These are phyloP conservation scores for Prosopis cineraria DNA, from an alignment of 306 rosid genomes.

Conservation along the genomic window DNA sequence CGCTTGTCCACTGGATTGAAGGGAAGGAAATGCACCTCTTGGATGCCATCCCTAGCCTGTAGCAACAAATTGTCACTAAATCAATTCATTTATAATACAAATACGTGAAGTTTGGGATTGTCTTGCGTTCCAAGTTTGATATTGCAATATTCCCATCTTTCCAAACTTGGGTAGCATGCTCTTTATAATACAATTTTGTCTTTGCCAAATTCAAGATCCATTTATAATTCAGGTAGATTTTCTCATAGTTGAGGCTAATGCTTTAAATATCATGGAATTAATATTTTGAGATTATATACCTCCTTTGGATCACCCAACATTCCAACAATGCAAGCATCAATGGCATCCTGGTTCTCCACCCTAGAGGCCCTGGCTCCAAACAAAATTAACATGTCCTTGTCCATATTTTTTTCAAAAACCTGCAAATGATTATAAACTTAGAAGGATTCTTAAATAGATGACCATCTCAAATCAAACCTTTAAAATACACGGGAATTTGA, in stretches of 20 bases:
- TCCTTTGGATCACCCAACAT: slow-evolving; percentile 82
- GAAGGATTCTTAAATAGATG: neutral
- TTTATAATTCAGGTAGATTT: too few relatives aligned
- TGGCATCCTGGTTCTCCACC: slow-evolving; percentile 88
- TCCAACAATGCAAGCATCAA: slow-evolving; percentile 84
- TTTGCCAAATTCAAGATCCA: too few relatives aligned
- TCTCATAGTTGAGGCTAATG: neutral
- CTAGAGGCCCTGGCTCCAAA: slow-evolving; percentile 83
- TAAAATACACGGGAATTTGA: neutral
- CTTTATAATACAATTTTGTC: too few relatives aligned
- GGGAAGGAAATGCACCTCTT: slow-evolving; percentile 76
- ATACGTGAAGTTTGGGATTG: neutral
- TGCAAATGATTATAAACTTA: slow-evolving; percentile 26
- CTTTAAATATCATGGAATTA: neutral
- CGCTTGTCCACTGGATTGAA: slow-evolving; percentile 88
- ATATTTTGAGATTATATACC: slow-evolving; percentile 35
- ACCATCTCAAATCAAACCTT: neutral
- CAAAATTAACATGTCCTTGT: slow-evolving; percentile 55
- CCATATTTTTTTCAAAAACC: slow-evolving; percentile 58
- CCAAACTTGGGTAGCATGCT: neutral
- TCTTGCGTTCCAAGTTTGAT: neutral
- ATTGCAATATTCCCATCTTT: neutral
- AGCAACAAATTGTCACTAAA: neutral
- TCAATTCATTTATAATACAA: neutral
- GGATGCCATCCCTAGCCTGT: slow-evolving; percentile 77